phyloP scores from a whole-genome alignment of 2,329 filamentous ascomycete species.

The Amphichorda felina region DNA sequence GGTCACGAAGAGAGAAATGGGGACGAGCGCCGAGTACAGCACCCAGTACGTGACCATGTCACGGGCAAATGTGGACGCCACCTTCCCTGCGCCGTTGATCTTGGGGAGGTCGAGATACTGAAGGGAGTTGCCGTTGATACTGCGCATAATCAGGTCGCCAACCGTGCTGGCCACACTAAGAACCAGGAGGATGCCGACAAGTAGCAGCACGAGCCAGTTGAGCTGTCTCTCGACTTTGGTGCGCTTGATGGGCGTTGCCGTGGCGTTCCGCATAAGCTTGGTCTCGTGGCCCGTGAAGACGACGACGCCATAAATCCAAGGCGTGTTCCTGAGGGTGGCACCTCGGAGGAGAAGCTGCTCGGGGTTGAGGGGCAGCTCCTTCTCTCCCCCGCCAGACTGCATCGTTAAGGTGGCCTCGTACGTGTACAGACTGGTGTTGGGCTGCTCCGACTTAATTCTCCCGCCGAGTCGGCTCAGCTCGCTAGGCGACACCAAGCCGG shows the following conservation, averaged over 20 bases:
- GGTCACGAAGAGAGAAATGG: slow-evolving; percentile 95
- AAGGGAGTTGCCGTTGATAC: slow-evolving; percentile 49
- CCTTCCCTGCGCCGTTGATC: slow-evolving; percentile 38
- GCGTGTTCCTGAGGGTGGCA: slow-evolving; percentile 88
- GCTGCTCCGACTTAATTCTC: slow-evolving; percentile 84
- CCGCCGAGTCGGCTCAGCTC: slow-evolving; percentile 81
- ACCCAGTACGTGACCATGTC: slow-evolving; percentile 99
- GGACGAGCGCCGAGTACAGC: slow-evolving; percentile 88
- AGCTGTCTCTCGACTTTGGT: slow-evolving; percentile 92
- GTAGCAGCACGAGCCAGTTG: slow-evolving; percentile 83
- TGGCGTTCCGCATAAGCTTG: slow-evolving; percentile 97
- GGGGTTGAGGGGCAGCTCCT: slow-evolving; percentile 78
- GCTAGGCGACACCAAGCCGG: slow-evolving; percentile 70
- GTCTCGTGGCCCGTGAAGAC: slow-evolving; percentile 93
- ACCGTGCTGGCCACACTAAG: slow-evolving; percentile 86
- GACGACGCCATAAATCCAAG: slow-evolving; percentile 92
- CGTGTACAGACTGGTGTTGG: slow-evolving; percentile 95
- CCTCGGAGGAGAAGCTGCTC: slow-evolving; percentile 90
- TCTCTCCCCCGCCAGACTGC: slow-evolving; percentile 81
- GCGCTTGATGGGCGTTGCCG: slow-evolving; percentile 91
- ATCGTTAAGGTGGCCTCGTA: slow-evolving; percentile 95
- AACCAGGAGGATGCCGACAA: slow-evolving; percentile 71
- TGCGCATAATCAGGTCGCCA: slow-evolving; percentile 74
- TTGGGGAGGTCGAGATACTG: slow-evolving; percentile 59
- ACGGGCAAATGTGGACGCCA: slow-evolving; percentile 74